phyloP scores from a whole-genome alignment of 1,139 yeast genomes.

The Diutina siamensis region DNA sequence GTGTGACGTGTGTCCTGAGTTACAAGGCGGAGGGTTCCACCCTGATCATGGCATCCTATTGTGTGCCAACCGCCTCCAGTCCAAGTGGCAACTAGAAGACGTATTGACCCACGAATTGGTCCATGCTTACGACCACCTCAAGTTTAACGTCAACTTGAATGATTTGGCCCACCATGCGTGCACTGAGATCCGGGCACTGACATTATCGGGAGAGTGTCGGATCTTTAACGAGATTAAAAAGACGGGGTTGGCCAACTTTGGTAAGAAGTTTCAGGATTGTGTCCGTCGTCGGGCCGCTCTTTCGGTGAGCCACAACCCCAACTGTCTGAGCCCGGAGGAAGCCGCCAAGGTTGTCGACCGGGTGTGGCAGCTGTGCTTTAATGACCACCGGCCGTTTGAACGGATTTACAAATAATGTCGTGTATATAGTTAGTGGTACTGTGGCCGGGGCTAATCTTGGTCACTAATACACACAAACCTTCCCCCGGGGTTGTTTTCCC shows the following conservation, averaged over 20 bases:
- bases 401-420: slow-evolving; percentile 52
- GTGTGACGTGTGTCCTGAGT: slow-evolving; percentile 79
- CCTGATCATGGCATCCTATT: slow-evolving; percentile 79
- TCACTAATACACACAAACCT: too few species aligned
- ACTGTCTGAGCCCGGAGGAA: slow-evolving; percentile 56
- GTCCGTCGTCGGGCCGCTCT: slow-evolving; percentile 79
- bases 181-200: slow-evolving; percentile 88
- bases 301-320: slow-evolving; percentile 80
- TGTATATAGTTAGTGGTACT: too few species aligned
- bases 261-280: slow-evolving; percentile 83
- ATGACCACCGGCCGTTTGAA: slow-evolving; percentile 93
- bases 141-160: slow-evolving; percentile 75
- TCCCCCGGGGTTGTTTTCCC: too few species aligned
- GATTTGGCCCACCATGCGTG: slow-evolving; percentile 92
- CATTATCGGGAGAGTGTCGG: slow-evolving; percentile 91
- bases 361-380: slow-evolving; percentile 89
- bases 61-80: slow-evolving; percentile 74
- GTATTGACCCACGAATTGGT: slow-evolving; percentile 86
- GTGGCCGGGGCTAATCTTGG: too few species aligned
- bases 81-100: slow-evolving; percentile 80
- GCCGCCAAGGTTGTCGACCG: slow-evolving; percentile 75
- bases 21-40: slow-evolving; percentile 88
- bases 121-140: slow-evolving; percentile 85
- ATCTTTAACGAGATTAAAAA: slow-evolving; percentile 74
- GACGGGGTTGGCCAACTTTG: slow-evolving; percentile 49